These are phyloP conservation scores for Hypericum perforatum DNA, from an alignment of 345 rosid genomes.

Conservation along the genomic window DNA sequence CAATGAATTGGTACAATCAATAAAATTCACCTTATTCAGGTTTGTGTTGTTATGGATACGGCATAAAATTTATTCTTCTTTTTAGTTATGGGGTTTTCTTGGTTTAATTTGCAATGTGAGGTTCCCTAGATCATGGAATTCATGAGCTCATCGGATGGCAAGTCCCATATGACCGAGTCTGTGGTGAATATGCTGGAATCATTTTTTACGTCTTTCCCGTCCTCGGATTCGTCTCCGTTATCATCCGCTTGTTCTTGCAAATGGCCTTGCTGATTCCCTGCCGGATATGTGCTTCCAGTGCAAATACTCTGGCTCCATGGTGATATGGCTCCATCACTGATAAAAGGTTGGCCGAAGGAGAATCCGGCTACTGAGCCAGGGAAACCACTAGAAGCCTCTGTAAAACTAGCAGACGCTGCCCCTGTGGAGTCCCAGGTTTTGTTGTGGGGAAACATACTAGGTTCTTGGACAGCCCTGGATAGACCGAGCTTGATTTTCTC, in stretches of 20 bases:
- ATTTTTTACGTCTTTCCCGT: constrained; percentile 41
- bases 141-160: constrained; percentile 63
- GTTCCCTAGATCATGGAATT: constrained; percentile 41
- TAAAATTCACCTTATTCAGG: too few species aligned
- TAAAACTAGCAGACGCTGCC: constrained; percentile 21
- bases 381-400: constrained; percentile 28
- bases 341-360: constrained; percentile 36
- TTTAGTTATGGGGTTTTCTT: neutral
- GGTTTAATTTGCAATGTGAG: neutral
- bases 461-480: constrained; percentile 53
- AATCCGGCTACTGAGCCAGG: constrained; percentile 19
- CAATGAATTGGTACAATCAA: too few species aligned
- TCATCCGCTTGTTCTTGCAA: constrained; percentile 35
- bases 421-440: constrained; percentile 33
- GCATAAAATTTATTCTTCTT: neutral
- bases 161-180: constrained; percentile 77
- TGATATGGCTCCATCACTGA: constrained; percentile 30
- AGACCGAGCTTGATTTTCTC: constrained; percentile 58
- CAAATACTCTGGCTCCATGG: constrained; percentile 45
- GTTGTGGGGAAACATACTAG: constrained; percentile 30
- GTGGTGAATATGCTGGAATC: constrained; percentile 45
- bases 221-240: constrained; percentile 37
- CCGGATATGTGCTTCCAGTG: constrained; percentile 42
- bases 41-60: too few species aligned
- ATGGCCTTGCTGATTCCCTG: constrained; percentile 32